Evolutionary conservation across 345 rosid genomes (phyloP).

Genomic region (Syzygium oleosum): DNA sequence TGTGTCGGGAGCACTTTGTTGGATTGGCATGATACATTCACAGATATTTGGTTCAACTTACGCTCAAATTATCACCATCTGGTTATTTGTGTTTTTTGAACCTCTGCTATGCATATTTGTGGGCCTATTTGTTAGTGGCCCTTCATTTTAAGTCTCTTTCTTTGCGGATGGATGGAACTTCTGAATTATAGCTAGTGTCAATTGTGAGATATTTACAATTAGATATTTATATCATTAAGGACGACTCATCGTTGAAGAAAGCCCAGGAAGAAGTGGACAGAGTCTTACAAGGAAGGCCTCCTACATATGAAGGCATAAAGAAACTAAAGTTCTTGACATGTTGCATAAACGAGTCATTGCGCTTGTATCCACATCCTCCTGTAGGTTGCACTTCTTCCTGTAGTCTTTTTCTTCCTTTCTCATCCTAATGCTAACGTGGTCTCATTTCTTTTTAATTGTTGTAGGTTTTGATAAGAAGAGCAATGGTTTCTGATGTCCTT

Average conservation of each 20-base stretch:
- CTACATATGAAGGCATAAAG: conserved; percentile 67
- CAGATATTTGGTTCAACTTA: background rate
- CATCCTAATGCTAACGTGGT: background rate
- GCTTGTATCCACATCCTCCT: conserved; percentile 96
- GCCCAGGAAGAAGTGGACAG: conserved; percentile 89
- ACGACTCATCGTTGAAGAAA: conserved; percentile 45
- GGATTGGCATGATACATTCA: background rate
- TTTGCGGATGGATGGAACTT: background rate
- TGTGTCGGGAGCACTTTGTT: background rate
- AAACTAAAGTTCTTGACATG: conserved; percentile 72
- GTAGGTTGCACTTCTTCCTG: conserved; percentile 40
- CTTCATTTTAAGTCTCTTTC: background rate
- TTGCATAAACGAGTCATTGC: conserved; percentile 87
- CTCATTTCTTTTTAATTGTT: background rate
- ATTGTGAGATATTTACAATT: background rate
- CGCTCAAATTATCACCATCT: background rate
- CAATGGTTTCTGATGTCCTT: conserved; percentile 74
- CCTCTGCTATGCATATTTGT: background rate
- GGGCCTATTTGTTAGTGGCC: background rate
- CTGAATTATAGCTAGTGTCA: background rate
- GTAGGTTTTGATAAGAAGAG: conserved; percentile 88
- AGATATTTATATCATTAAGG: conserved; percentile 17
- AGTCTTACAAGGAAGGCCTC: conserved; percentile 67
- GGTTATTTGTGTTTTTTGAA: background rate
- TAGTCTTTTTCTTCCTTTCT: background rate